These are phyloP conservation scores for Arachis monticola DNA, from an alignment of 331 rosid genomes.

Conservation along the genomic window DNA sequence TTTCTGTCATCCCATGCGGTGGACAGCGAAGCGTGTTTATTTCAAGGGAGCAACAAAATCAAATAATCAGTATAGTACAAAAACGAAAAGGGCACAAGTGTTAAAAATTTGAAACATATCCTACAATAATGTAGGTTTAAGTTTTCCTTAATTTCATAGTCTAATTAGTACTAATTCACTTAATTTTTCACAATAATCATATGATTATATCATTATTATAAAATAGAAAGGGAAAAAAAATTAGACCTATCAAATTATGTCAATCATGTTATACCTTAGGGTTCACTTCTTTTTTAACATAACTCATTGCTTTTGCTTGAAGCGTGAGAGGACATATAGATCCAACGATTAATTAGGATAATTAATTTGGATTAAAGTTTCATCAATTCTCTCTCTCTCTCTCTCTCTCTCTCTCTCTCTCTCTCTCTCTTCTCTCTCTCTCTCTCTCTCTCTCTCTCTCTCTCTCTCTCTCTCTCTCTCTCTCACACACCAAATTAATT, in stretches of 20 bases:
- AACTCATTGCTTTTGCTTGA: conserved; percentile 49
- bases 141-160: too few relatives aligned
- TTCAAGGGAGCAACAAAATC: background rate
- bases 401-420: too few relatives aligned
- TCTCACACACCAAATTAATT: conserved; percentile 2
- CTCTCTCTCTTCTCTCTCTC: too few relatives aligned
- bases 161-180: too few relatives aligned
- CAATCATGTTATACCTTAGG: conserved; percentile 41
- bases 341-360: conserved; percentile 32
- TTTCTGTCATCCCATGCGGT: background rate
- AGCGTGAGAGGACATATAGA: conserved; percentile 52
- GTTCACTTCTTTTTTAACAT: conserved; percentile 45
- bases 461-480: too few relatives aligned
- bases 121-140: too few relatives aligned
- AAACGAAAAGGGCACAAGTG: too few relatives aligned
- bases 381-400: background rate
- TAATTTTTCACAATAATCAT: too few relatives aligned
- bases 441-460: too few relatives aligned
- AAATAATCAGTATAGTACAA: background rate
- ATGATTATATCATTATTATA: background rate
- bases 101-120: too few relatives aligned
- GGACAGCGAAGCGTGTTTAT: conserved; percentile 35
- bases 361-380: conserved; percentile 50
- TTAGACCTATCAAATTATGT: conserved; percentile 16
- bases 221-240: background rate